phyloP scores from a whole-genome alignment of 495 filamentous ascomycete species.

The Lasiosphaeris hirsuta region DNA sequence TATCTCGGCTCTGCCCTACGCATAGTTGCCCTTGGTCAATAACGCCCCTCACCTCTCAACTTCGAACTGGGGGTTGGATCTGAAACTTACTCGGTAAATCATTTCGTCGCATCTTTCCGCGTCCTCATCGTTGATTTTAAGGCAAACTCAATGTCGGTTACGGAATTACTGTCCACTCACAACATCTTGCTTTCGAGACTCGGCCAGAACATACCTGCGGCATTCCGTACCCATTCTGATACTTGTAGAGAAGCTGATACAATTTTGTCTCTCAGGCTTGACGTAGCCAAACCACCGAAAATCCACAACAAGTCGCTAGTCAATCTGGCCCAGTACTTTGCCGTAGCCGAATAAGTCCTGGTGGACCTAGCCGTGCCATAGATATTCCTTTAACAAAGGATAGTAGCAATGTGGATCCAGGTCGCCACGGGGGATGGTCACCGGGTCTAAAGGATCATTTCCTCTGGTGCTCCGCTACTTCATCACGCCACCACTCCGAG shows the following conservation, averaged over 20 bases:
- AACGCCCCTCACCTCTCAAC: too few species aligned
- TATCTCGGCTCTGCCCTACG: not conserved
- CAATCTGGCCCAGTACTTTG: not conserved
- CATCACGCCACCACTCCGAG: not conserved
- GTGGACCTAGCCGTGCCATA: not conserved
- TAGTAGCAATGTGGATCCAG: not conserved
- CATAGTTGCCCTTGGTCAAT: too few species aligned
- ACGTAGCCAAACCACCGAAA: not conserved
- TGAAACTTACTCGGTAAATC: not conserved
- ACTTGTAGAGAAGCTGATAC: not conserved
- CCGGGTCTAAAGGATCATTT: not conserved
- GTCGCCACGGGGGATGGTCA: not conserved
- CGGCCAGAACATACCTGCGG: slow-evolving; percentile 3
- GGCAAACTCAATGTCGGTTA: not conserved
- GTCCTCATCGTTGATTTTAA: not conserved
- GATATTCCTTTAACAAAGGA: not conserved
- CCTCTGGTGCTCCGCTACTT: not conserved
- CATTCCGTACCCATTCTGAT: not conserved
- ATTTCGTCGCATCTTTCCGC: not conserved
- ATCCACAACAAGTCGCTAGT: not conserved
- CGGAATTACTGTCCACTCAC: not conserved
- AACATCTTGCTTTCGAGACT: too few species aligned
- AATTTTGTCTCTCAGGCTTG: not conserved
- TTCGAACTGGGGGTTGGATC: too few species aligned
- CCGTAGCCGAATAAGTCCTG: not conserved